Percentiles rank a stretch among this genome's conserved stretches.
These are phyloP conservation scores for Pseudoperonospora humuli DNA, from an alignment of 352 stramenopile species.

Conservation along the genomic window DNA sequence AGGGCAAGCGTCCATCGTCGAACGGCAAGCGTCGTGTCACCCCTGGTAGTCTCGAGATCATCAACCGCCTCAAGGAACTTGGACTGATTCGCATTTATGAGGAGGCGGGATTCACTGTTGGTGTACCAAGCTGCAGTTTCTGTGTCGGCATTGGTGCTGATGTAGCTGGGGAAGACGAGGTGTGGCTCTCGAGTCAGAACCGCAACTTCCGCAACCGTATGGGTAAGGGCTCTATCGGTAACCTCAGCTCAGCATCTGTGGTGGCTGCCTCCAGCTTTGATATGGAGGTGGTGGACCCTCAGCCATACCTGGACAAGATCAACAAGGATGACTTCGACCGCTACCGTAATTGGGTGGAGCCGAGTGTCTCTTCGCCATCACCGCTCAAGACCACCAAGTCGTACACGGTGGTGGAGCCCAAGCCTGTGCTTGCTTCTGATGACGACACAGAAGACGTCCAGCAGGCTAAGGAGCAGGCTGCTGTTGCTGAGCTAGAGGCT, in stretches of 20 bases:
- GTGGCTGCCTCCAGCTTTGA: constrained; percentile 77
- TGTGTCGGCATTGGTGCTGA: constrained; percentile 79
- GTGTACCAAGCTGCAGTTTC: constrained; percentile 71
- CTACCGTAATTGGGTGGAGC: constrained; percentile 69
- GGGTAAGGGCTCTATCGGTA: constrained; percentile 72
- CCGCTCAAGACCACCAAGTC: constrained; percentile 17
- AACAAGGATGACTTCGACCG: constrained; percentile 68
- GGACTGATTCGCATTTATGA: constrained; percentile 75
- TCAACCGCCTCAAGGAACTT: constrained; percentile 73
- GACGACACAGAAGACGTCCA: constrained; percentile 22
- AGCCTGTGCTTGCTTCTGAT: constrained; percentile 30
- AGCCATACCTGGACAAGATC: constrained; percentile 52
- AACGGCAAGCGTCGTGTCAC: constrained; percentile 70
- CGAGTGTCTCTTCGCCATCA: constrained; percentile 19
- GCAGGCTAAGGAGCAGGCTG: constrained; percentile 47
- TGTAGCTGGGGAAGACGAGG: constrained; percentile 71
- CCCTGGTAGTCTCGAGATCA: constrained; percentile 56
- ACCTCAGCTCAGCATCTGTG: constrained; percentile 72
- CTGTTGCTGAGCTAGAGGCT: constrained; percentile 45
- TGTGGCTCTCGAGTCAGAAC: constrained; percentile 79
- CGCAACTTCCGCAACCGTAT: constrained; percentile 86
- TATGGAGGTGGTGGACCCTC: constrained; percentile 49
- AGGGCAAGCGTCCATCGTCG: constrained; percentile 47
- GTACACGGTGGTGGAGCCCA: constrained; percentile 38
- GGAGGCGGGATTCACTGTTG: constrained; percentile 68